These are phyloP conservation scores for Lichtheimia ramosa DNA, from an alignment of 371 early-diverging fungal species.

Conservation along the genomic window DNA sequence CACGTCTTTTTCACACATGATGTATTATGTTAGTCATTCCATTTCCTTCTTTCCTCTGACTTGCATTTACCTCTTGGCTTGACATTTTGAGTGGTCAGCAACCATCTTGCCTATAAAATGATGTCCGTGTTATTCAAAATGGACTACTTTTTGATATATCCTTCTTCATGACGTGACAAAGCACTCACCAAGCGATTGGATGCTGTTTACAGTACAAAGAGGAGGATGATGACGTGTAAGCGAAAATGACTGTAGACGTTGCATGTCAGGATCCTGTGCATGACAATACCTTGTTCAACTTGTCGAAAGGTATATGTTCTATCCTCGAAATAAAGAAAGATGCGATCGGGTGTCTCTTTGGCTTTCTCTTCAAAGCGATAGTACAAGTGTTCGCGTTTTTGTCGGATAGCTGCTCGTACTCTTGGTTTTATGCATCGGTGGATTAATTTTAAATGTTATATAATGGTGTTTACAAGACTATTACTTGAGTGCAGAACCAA, in stretches of 20 bases:
- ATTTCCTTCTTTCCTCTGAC: not conserved
- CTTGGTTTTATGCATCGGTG: conserved; percentile 1
- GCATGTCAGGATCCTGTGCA: not conserved
- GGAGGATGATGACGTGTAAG: not conserved
- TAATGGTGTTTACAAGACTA: not conserved
- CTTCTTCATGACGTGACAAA: too few relatives aligned
- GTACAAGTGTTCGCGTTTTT: conserved; percentile 20
- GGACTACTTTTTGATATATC: not conserved
- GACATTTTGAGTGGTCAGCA: conserved; percentile 18
- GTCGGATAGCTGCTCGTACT: not conserved
- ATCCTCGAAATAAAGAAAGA: conserved; percentile 25
- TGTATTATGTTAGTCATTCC: not conserved
- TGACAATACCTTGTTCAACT: conserved; percentile 22
- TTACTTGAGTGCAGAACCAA: conserved; percentile 13
- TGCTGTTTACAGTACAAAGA: conserved; percentile 7
- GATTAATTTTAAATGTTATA: not conserved
- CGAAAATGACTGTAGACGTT: not conserved
- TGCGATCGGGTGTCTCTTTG: conserved; percentile 16
- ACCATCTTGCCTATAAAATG: conserved; percentile 23
- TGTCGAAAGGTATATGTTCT: conserved; percentile 23
- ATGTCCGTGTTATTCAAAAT: not conserved
- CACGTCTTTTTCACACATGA: conserved; percentile 19
- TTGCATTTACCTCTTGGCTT: conserved; percentile 18
- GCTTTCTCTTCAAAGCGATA: conserved; percentile 29
- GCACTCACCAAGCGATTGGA: conserved; percentile 23